phyloP scores from a whole-genome alignment of 805 yeast species.

The Sugiyamaella qingdaonensis region DNA sequence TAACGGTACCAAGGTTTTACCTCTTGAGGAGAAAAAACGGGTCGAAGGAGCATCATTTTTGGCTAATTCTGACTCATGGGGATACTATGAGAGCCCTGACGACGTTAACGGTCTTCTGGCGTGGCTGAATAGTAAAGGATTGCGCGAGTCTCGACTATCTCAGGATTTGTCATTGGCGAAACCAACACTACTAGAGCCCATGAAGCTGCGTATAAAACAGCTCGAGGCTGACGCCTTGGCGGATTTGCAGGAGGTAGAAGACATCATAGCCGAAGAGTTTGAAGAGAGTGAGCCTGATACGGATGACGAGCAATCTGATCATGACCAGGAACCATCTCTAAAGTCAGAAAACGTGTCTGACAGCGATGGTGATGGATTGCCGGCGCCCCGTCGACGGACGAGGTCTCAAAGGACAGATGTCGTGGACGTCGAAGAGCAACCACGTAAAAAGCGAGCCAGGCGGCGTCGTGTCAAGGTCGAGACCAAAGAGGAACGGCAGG shows the following conservation, averaged over 20 bases:
- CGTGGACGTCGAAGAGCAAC: constrained; percentile 40
- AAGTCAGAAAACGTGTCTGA: constrained; percentile 7
- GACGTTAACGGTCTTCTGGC: constrained; percentile 51
- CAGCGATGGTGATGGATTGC: constrained; percentile 5
- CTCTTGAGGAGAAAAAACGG: background rate
- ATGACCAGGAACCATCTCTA: constrained; percentile 45
- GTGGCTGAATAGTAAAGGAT: constrained; percentile 78
- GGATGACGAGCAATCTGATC: constrained; percentile 11
- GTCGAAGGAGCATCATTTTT: constrained; percentile 46
- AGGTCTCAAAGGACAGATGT: constrained; percentile 27
- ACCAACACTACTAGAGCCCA: constrained; percentile 51
- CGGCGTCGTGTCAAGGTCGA: constrained; percentile 8
- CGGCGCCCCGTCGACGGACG: constrained; percentile 3
- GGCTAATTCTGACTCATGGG: constrained; percentile 56
- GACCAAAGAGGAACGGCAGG: background rate
- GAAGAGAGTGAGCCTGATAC: constrained; percentile 7
- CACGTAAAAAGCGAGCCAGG: constrained; percentile 2
- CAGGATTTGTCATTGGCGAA: constrained; percentile 55
- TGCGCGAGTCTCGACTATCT: constrained; percentile 59
- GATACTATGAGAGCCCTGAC: constrained; percentile 57
- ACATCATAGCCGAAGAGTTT: constrained; percentile 18
- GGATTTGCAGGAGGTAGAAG: constrained; percentile 21
- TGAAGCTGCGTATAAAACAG: constrained; percentile 48
- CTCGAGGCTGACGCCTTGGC: constrained; percentile 20
- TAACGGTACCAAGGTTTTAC: background rate